Evolutionary conservation across 2,329 filamentous ascomycete genomes (phyloP), one percentile per base, ranked within the genome.

Genomic region (Exophiala dermatitidis): DNA sequence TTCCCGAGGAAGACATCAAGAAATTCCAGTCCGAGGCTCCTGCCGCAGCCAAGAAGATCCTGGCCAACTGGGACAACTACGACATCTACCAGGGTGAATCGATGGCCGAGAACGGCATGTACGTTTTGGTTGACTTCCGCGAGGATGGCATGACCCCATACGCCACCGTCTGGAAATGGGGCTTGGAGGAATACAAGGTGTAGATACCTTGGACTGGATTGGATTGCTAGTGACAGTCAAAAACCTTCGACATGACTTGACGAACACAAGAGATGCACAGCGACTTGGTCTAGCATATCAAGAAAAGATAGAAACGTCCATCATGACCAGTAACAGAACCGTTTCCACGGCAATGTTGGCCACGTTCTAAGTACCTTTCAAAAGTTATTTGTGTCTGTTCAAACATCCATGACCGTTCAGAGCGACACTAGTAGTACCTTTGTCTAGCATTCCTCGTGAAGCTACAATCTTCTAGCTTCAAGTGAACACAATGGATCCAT

Each of bases 31-130:
- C 77, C 63, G 84, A 83, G 65, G 90, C 90, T 55, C 70, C 76
- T 61, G 73, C 63, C 52, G 94, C 82, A 70, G 85, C 88, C 73
- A 95, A 95, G 81, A 85, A 88, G 78, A 82, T 81, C 69, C 79
- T 95, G 63, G 77, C 85, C 71, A 91, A 88, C 77, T 95, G 95
- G 81, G 90, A 95, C 78, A 88, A 97, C 79, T 95, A 85, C 73
- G 91, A 97, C 73, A 91, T 96, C 75, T 87, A 86, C 75, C 88
- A 86, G 66, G 90, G 91, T 76, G 85, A 93, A 79, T 86, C 83
- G 66, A 94, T 95, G 88, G 82, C 94, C 75, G 84, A 86, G 66
- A 88, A 95, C 68, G 90, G 86, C 78, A 95, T 96, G 93, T 93
- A 77, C 68, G 86, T 81, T 51, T 33, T 56, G 28, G 41, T 31